Percentiles rank a stretch among this genome's conserved stretches.
Evolutionary conservation across 1,139 yeast genomes (phyloP).

Genomic region (Geotrichum reessii): DNA sequence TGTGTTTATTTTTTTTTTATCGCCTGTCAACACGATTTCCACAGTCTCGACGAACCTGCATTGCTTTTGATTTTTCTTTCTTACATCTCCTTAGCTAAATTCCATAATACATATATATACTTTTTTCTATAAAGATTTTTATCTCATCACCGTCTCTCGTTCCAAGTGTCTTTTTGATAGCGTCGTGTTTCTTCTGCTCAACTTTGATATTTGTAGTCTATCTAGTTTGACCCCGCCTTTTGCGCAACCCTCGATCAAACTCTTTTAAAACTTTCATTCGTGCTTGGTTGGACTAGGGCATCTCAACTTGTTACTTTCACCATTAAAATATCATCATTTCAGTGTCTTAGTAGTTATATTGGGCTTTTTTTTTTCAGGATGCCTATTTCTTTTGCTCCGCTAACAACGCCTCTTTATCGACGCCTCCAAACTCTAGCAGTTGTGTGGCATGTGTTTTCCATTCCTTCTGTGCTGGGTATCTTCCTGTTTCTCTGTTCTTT

Average conservation of each 20-base stretch:
- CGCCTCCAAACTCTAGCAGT: slow-evolving; percentile 68
- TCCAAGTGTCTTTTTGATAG: neutral
- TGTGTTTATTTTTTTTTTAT: neutral
- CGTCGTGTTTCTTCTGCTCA: neutral
- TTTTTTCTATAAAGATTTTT: too few relatives aligned
- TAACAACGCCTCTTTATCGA: slow-evolving; percentile 36
- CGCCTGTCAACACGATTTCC: neutral
- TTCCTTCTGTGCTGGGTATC: slow-evolving; percentile 53
- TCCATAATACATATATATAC: neutral
- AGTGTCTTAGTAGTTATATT: too few relatives aligned
- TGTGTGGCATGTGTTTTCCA: slow-evolving; percentile 69
- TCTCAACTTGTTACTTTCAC: neutral
- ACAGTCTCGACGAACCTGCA: neutral
- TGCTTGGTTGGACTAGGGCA: neutral
- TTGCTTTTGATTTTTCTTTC: too few relatives aligned
- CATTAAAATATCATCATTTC: too few relatives aligned
- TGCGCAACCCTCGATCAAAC: neutral
- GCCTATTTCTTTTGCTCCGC: slow-evolving; percentile 25
- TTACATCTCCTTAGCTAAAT: neutral
- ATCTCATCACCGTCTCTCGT: neutral
- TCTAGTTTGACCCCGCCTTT: neutral
- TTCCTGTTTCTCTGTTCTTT: slow-evolving; percentile 58
- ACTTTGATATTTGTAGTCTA: neutral
- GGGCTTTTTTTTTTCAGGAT: too few relatives aligned
- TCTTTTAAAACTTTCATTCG: neutral